These are phyloP conservation scores for Nidula niveotomentosa DNA, from an alignment of 1,284 basidiomycete genomes.

Conservation along the genomic window DNA sequence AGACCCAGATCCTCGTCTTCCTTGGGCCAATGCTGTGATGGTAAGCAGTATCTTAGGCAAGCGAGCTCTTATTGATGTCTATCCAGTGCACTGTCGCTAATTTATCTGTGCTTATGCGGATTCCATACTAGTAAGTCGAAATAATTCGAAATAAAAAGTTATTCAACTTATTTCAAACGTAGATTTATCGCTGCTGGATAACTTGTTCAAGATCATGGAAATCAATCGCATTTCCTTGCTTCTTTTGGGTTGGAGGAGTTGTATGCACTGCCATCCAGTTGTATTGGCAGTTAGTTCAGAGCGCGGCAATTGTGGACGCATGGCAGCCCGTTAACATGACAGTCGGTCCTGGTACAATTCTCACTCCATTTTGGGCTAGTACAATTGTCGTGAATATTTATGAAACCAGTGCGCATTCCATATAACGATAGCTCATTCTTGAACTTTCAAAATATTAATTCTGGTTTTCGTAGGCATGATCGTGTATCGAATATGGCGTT, in stretches of 20 bases:
- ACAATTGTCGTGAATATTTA: background rate
- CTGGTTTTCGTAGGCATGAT: background rate
- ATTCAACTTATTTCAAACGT: background rate
- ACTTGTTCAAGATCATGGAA: background rate
- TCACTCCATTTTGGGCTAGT: background rate
- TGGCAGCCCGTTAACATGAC: background rate
- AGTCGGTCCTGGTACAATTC: background rate
- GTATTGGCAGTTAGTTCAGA: background rate
- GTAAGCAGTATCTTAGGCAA: background rate
- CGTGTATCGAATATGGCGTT: background rate
- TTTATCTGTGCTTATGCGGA: background rate
- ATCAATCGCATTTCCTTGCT: background rate
- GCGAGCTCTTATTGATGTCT: background rate
- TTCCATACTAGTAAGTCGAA: background rate
- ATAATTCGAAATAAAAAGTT: background rate
- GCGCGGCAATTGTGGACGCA: background rate
- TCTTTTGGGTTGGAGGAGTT: background rate
- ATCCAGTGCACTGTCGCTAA: background rate
- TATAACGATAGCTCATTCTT: background rate
- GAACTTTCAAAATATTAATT: background rate
- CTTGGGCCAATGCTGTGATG: background rate
- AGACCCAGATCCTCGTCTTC: background rate
- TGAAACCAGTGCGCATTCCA: background rate
- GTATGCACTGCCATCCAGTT: background rate
- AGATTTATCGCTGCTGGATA: background rate